Base-by-base conservation (phyloP, 371 early-diverging fungal species). In the Lichtheimia ramosa region DNA sequence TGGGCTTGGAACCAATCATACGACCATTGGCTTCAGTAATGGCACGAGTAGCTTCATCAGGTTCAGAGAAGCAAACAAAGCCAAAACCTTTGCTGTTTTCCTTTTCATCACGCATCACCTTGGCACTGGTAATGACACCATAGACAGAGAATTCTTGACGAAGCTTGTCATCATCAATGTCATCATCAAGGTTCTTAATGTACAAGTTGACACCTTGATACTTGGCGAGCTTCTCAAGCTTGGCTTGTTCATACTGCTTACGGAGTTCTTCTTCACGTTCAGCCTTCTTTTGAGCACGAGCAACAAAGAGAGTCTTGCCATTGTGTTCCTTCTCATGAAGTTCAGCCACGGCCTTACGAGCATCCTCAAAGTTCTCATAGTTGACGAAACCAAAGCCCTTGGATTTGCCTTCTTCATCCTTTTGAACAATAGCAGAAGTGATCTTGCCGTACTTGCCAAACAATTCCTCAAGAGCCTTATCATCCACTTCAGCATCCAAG, bases 121-220 rank as follows among this genome's bases (percentile, higher is more conserved):
- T 96, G 78, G 96, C 94, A 49, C 92, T 92, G 74, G 97, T 96
- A 71, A 98, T 98, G 56, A 88, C 86, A 59, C 99, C 99, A 66
- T 91, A 98, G 51, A 90, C 90, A 27, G 93, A 83, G 79, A 98
- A 98, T 83, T 95, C 96, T 74, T 93, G 90, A 60, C 95, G 91
- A 39, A 98, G 89, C 77, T 84, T 88, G 72, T 96, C 97, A 73
- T 98, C 99, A 75, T 95, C 94, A 66, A 97, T 83, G 51, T 89
- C 85, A 69, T 96, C 97, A 66, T 97, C 98, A 69, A 98, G 82
- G 90, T 98, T 98, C 89, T 97, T 97, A 81, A 98, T 82, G 80
- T 96, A 98, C 71, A 98, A 82, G 87, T 98, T 98, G 74, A 94
- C 96, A 64, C 96, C 96, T 83, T 97, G 96, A 86, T 91, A 96